A percentile compares a stretch with the other conserved stretches of the same genome.
Evolutionary conservation across 2,329 filamentous ascomycete species (phyloP).

Genomic region (Arthrobotrys conoides): DNA sequence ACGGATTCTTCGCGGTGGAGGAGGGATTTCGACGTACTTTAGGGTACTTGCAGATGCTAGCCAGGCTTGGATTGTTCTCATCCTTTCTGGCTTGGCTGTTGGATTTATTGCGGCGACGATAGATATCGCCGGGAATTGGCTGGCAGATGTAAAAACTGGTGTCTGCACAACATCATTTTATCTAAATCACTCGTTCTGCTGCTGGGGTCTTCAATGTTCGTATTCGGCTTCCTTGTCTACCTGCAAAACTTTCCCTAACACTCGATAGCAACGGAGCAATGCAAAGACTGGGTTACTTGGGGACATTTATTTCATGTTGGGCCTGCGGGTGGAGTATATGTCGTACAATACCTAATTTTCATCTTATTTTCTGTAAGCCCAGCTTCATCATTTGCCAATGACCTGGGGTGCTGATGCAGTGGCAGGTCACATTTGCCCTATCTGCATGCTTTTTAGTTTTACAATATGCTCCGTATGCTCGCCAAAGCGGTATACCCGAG

Average conservation of each 20-base stretch:
- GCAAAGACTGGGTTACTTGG: slow-evolving; percentile 90
- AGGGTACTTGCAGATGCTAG: slow-evolving; percentile 84
- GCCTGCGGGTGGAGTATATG: slow-evolving; percentile 79
- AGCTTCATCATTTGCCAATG: neutral
- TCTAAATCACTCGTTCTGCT: slow-evolving; percentile 91
- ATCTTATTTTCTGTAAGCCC: slow-evolving; percentile 81
- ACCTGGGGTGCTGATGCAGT: slow-evolving; percentile 59
- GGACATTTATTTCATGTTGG: slow-evolving; percentile 78
- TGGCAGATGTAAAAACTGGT: slow-evolving; percentile 91
- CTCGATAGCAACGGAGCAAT: slow-evolving; percentile 77
- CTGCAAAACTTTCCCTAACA: slow-evolving; percentile 27
- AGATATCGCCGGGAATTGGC: slow-evolving; percentile 91
- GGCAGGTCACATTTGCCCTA: slow-evolving; percentile 80
- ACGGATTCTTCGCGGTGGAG: slow-evolving; percentile 79
- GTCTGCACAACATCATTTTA: slow-evolving; percentile 90
- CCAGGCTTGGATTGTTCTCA: slow-evolving; percentile 91
- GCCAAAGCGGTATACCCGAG: slow-evolving; percentile 95
- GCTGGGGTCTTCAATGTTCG: slow-evolving; percentile 83
- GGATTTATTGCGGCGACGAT: slow-evolving; percentile 89
- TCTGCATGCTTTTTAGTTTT: slow-evolving; percentile 84
- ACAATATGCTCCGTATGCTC: slow-evolving; percentile 87
- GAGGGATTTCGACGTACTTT: slow-evolving; percentile 80
- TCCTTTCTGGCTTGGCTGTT: slow-evolving; percentile 75
- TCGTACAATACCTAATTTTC: slow-evolving; percentile 90
- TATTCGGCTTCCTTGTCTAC: slow-evolving; percentile 7